Evolutionary conservation across 208 protist species (phyloP).

Genomic region (Trypanosoma caninum): DNA sequence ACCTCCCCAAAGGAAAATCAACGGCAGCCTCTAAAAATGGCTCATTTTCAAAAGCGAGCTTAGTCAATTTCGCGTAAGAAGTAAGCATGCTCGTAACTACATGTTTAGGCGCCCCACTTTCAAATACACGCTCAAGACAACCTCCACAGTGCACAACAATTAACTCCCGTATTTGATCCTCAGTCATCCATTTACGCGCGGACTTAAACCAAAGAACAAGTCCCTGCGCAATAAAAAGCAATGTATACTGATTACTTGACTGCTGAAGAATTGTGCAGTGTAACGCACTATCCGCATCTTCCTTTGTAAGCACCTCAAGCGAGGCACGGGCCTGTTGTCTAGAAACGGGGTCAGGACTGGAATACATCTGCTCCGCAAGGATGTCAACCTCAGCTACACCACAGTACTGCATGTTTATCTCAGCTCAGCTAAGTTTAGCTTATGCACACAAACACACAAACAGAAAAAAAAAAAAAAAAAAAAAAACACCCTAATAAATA

Average conservation of each 20-base stretch:
- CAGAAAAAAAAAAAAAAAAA: no score
- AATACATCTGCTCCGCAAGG: slow-evolving; percentile 68
- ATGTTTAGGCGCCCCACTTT: slow-evolving; percentile 57
- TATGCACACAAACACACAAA: neutral
- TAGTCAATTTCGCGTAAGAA: slow-evolving; percentile 58
- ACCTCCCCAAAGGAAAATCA: slow-evolving; percentile 45
- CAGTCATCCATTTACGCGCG: slow-evolving; percentile 47
- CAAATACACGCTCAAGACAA: slow-evolving; percentile 56
- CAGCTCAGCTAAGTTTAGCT: neutral
- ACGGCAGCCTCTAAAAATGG: slow-evolving; percentile 45
- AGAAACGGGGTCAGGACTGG: slow-evolving; percentile 36
- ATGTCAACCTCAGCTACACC: slow-evolving; percentile 58
- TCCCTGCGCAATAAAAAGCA: slow-evolving; percentile 71
- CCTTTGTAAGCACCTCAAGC: slow-evolving; percentile 45
- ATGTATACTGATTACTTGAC: slow-evolving; percentile 72
- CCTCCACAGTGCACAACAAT: slow-evolving; percentile 59
- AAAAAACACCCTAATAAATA: no score
- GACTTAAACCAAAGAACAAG: slow-evolving; percentile 67
- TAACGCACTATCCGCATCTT: slow-evolving; percentile 38
- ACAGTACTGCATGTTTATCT: slow-evolving; percentile 12
- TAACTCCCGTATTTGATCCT: slow-evolving; percentile 34
- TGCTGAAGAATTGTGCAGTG: slow-evolving; percentile 50
- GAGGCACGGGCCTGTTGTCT: slow-evolving; percentile 46
- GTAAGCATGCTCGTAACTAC: slow-evolving; percentile 53
- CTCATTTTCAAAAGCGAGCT: slow-evolving; percentile 66